phyloP scores from a whole-genome alignment of 2,329 filamentous ascomycete species.

The Xylariaceae sp. region DNA sequence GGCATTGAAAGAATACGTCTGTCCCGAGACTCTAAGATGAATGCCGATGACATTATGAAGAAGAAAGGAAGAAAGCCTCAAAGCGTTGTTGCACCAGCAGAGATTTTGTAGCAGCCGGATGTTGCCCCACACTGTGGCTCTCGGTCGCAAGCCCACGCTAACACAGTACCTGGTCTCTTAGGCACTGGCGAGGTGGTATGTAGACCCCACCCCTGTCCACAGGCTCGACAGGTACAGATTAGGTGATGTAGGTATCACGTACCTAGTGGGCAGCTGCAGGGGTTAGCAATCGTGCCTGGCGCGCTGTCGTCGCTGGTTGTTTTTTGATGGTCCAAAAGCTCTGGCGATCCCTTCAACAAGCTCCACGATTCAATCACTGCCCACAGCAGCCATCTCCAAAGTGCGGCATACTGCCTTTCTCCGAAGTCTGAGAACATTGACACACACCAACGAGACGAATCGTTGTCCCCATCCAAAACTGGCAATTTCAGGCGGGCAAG shows the following conservation, averaged over 20 bases:
- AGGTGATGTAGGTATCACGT: not conserved
- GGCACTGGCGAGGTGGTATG: too few relatives aligned
- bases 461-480: not conserved
- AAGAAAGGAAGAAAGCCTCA: conserved; percentile 42
- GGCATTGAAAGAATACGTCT: conserved; percentile 73
- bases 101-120: conserved; percentile 7
- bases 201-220: too few relatives aligned
- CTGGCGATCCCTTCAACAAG: not conserved
- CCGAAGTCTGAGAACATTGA: too few relatives aligned
- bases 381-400: not conserved
- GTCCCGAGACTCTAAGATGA: conserved; percentile 99
- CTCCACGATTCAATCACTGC: not conserved
- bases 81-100: not conserved
- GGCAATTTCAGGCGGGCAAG: conserved; percentile 1
- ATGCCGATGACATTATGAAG: conserved; percentile 76
- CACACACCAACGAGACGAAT: not conserved
- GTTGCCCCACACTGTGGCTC: conserved; percentile 11
- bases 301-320: too few relatives aligned
- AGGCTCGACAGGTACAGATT: too few relatives aligned
- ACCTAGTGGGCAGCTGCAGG: not conserved
- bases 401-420: not conserved
- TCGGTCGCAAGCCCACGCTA: not conserved
- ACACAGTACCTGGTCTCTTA: not conserved
- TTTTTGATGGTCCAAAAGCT: conserved; percentile 2
- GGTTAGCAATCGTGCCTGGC: not conserved